Percentiles rank a stretch among this genome's conserved stretches.
Evolutionary conservation across 179 eudicot genomes (phyloP).

Genomic region (Camellia oleifera): DNA sequence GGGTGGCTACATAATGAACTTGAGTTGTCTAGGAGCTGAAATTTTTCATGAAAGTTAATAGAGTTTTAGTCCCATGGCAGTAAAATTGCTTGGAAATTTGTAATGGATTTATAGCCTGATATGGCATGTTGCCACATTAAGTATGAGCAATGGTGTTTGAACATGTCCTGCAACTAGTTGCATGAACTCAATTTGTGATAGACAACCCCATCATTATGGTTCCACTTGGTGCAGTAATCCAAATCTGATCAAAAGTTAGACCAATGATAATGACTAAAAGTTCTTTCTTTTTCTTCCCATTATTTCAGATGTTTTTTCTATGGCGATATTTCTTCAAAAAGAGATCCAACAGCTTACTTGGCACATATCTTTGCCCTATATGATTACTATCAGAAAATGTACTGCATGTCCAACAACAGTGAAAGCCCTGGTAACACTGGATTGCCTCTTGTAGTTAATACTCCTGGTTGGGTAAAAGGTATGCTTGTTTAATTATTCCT

Average conservation of each 20-base stretch:
- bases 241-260: neutral
- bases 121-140: neutral
- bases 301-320: slow-evolving; percentile 80
- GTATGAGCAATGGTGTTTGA: neutral
- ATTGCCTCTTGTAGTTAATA: slow-evolving; percentile 78
- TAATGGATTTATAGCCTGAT: neutral
- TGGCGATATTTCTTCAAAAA: slow-evolving; percentile 79
- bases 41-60: neutral
- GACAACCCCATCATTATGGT: neutral
- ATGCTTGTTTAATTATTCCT: slow-evolving; percentile 5
- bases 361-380: slow-evolving; percentile 47
- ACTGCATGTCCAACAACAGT: slow-evolving; percentile 22
- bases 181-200: neutral
- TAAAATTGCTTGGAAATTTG: neutral
- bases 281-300: slow-evolving; percentile 11
- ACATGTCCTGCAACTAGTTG: neutral
- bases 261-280: neutral
- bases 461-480: slow-evolving; percentile 98
- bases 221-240: neutral
- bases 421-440: slow-evolving; percentile 32
- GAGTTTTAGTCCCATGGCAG: neutral
- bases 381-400: slow-evolving; percentile 55
- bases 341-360: slow-evolving; percentile 68
- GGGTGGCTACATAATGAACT: neutral
- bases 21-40: neutral